Conservation (phyloP, 805 yeast species). For the Lipomyces yamadae region DNA sequence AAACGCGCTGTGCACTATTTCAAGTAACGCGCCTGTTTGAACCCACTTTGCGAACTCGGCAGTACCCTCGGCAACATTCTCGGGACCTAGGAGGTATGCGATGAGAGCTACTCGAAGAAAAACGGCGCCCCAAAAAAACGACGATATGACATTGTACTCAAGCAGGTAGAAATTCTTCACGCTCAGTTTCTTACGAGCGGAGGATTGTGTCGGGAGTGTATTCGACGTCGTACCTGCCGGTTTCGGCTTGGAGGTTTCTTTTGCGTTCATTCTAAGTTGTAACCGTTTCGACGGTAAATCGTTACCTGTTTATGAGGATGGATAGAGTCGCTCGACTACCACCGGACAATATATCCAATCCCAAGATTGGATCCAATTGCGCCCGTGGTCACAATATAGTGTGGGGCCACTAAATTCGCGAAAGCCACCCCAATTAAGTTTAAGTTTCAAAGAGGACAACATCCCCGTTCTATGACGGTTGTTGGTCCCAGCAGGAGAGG, state of each 20-base stretch:
- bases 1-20: constrained; percentile 72
- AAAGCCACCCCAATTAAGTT: too few species aligned
- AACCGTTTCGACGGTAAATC: neutral
- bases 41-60: constrained; percentile 62
- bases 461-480: too few species aligned
- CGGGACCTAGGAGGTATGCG: constrained; percentile 61
- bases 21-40: constrained; percentile 81
- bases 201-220: neutral
- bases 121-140: constrained; percentile 59
- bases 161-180: constrained; percentile 45
- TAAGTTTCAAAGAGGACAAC: too few species aligned
- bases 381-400: too few species aligned
- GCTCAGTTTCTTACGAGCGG: constrained; percentile 1
- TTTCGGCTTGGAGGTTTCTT: neutral
- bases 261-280: neutral
- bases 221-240: neutral
- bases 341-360: neutral
- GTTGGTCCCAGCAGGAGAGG: too few species aligned
- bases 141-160: constrained; percentile 59
- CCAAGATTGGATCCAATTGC: neutral
- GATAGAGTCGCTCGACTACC: neutral
- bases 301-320: neutral
- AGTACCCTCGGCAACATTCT: constrained; percentile 65
- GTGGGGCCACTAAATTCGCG: too few species aligned
- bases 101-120: constrained; percentile 52